A percentile compares a stretch with the other conserved stretches of the same genome.
These are phyloP conservation scores for Phoma herbarum DNA, from an alignment of 2,329 filamentous ascomycete genomes.

Conservation along the genomic window DNA sequence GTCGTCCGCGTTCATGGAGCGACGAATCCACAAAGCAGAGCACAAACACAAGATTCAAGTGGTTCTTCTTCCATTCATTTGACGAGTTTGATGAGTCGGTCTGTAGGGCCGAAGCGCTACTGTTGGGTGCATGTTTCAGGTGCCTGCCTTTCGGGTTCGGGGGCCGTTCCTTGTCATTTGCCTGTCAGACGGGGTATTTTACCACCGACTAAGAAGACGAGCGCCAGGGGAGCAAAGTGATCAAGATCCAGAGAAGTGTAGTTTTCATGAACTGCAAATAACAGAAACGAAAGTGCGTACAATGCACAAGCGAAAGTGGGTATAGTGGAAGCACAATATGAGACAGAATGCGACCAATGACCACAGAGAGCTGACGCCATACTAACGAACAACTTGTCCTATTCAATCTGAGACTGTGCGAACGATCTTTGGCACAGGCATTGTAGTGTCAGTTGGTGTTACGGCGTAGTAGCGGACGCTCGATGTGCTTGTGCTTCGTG, in stretches of 20 bases:
- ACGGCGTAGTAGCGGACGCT: conserved; percentile 45
- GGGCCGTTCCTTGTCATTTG: background rate
- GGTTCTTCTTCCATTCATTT: no score
- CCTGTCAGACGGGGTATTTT: conserved; percentile 14
- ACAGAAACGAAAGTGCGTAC: background rate
- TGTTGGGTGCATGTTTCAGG: conserved; percentile 6
- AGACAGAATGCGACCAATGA: background rate
- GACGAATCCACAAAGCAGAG: no score
- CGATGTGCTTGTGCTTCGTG: conserved; percentile 41
- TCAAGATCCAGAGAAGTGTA: background rate
- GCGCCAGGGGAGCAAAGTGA: background rate
- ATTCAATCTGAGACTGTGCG: conserved; percentile 36
- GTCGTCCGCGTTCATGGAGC: background rate
- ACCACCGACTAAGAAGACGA: background rate
- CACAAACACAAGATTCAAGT: background rate
- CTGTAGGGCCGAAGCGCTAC: background rate
- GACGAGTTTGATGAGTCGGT: background rate
- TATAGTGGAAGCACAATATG: conserved; percentile 16
- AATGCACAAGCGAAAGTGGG: conserved; percentile 11
- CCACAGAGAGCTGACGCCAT: background rate
- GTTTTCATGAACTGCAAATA: background rate
- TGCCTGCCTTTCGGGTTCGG: background rate
- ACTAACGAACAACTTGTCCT: background rate
- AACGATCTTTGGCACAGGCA: conserved; percentile 43
- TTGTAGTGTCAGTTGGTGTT: conserved; percentile 30